Conservation (phyloP, 2,329 filamentous ascomycete genomes). For the Penicillium italicum region DNA sequence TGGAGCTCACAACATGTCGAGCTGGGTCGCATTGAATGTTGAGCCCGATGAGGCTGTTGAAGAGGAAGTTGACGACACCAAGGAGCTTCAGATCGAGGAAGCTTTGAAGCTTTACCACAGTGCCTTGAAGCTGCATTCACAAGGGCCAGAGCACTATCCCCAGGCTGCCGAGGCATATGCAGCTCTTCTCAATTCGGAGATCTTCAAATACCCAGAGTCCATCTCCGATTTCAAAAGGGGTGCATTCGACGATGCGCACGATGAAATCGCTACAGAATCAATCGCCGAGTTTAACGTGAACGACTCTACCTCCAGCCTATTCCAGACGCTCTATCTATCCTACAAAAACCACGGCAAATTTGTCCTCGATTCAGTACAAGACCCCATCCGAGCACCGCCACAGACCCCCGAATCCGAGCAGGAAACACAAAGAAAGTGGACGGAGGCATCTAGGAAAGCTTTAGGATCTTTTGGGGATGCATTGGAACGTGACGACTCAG, state of each 20-base stretch:
- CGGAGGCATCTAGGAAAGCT: conserved; percentile 41
- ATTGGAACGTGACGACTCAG: conserved; percentile 62
- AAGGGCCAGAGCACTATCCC: conserved; percentile 71
- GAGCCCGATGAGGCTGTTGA: conserved; percentile 87
- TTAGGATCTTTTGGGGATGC: conserved; percentile 58
- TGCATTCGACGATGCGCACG: conserved; percentile 47
- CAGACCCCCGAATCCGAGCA: conserved; percentile 15
- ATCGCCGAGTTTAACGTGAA: conserved; percentile 57
- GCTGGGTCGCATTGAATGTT: conserved; percentile 87
- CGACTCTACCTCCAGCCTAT: conserved; percentile 73
- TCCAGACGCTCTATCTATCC: conserved; percentile 85
- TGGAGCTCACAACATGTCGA: conserved; percentile 43
- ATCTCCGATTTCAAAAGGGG: conserved; percentile 77
- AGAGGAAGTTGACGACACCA: conserved; percentile 90
- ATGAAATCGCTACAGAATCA: conserved; percentile 24
- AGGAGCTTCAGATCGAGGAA: conserved; percentile 95
- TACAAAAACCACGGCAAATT: conserved; percentile 97
- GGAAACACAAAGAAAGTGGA: conserved; percentile 21
- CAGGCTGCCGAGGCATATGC: conserved; percentile 79
- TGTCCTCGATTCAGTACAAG: conserved; percentile 68
- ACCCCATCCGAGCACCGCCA: conserved; percentile 40
- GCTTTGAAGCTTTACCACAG: conserved; percentile 90
- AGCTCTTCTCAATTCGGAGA: conserved; percentile 82
- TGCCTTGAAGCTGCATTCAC: conserved; percentile 85
- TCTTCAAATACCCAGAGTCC: conserved; percentile 88